A percentile compares a stretch with the other conserved stretches of the same genome.
phyloP scores from a whole-genome alignment of 768 basidiomycete genomes.

The Hericium coralloides region DNA sequence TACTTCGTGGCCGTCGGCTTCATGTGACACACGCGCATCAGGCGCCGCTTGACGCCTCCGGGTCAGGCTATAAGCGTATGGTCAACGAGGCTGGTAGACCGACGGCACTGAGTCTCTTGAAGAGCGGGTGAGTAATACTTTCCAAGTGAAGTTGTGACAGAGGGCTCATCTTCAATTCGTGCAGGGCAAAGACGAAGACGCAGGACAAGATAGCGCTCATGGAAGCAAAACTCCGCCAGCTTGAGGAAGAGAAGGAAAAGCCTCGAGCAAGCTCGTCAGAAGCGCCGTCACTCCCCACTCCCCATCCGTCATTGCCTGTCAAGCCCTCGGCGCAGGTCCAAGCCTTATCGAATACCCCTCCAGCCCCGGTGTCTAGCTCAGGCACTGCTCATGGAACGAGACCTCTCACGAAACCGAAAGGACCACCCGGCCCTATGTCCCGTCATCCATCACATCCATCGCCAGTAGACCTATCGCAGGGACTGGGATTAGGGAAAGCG shows the following conservation, averaged over 20 bases:
- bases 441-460: neutral
- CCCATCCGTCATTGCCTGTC: constrained; percentile 19
- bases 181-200: constrained; percentile 39
- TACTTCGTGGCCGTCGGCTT: constrained; percentile 79
- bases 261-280: neutral
- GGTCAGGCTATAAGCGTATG: constrained; percentile 25
- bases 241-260: constrained; percentile 36
- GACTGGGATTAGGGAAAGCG: neutral
- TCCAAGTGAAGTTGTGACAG: neutral
- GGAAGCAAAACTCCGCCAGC: constrained; percentile 88
- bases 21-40: constrained; percentile 91
- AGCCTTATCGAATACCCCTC: neutral
- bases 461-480: neutral
- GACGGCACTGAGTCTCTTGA: constrained; percentile 83
- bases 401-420: neutral
- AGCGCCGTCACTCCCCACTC: constrained; percentile 19
- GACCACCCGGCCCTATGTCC: neutral
- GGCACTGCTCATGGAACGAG: neutral
- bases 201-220: constrained; percentile 87
- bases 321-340: constrained; percentile 5
- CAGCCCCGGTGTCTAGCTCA: neutral
- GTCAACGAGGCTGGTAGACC: constrained; percentile 57
- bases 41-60: constrained; percentile 40
- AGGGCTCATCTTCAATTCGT: neutral
- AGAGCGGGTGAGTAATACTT: constrained; percentile 47